Conservation (phyloP, 1,139 yeast species). For the Sugiyamaella japonica region DNA sequence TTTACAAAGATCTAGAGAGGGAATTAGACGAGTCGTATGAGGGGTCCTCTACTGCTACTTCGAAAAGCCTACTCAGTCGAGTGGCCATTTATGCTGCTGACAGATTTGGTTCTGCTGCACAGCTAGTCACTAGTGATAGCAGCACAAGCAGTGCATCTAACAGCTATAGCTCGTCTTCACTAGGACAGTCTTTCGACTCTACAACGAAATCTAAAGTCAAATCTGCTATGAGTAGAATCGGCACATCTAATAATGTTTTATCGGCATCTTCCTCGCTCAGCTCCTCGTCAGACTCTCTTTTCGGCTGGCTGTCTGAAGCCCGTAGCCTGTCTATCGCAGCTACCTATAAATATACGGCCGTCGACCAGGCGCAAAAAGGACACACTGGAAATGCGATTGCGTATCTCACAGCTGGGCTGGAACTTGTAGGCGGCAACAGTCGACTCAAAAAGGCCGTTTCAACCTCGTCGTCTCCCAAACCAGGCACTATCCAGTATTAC, state of each 20-base stretch:
- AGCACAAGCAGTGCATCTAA: constrained; percentile 4
- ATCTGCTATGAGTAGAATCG: constrained; percentile 3
- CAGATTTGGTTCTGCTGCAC: constrained; percentile 36
- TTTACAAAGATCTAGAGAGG: constrained; percentile 32
- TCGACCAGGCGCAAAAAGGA: constrained; percentile 34
- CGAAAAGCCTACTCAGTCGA: constrained; percentile 36
- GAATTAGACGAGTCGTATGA: constrained; percentile 4
- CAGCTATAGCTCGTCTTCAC: background rate
- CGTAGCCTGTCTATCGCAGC: constrained; percentile 35
- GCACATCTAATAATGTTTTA: background rate
- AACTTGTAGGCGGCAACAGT: constrained; percentile 16
- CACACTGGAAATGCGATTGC: constrained; percentile 40
- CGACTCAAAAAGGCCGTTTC: constrained; percentile 4
- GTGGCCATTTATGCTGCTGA: constrained; percentile 41
- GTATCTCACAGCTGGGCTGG: constrained; percentile 27
- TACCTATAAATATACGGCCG: constrained; percentile 37
- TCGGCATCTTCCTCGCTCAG: background rate
- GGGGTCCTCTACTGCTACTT: constrained; percentile 22
- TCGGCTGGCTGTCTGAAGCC: constrained; percentile 35
- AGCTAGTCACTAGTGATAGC: constrained; percentile 29
- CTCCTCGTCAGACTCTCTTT: constrained; percentile 24
- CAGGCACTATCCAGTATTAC: constrained; percentile 7
- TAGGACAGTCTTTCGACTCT: constrained; percentile 15
- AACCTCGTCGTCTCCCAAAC: background rate
- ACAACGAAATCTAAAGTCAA: constrained; percentile 7